Percentiles rank a stretch among this genome's conserved stretches.
phyloP scores from a whole-genome alignment of 108 stramenopile species.

The Skeletonema menzelii region DNA sequence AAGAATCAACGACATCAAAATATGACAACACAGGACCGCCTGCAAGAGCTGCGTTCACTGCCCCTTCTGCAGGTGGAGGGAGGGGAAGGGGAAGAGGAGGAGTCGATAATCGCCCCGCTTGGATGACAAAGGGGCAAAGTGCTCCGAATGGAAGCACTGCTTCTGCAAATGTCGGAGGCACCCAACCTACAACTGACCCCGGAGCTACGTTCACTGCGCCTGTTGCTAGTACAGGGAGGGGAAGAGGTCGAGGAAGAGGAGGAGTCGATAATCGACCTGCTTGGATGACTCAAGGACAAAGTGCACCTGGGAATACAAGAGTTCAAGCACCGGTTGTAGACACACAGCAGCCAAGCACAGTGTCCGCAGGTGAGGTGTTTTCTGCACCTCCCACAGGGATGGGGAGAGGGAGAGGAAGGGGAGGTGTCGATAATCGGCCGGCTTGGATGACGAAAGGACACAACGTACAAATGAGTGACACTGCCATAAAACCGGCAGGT shows the following conservation, averaged over 20 bases:
- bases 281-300: neutral
- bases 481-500: neutral
- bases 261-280: slow-evolving; percentile 3
- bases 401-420: neutral
- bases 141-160: neutral
- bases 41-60: neutral
- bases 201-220: neutral
- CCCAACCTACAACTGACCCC: neutral
- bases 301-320: neutral
- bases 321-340: neutral
- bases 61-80: neutral
- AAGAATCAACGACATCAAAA: neutral
- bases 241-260: slow-evolving; percentile 10
- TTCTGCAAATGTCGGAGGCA: neutral
- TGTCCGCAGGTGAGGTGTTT: neutral
- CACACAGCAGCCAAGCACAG: neutral
- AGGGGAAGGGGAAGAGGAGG: neutral
- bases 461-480: neutral
- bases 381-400: neutral
- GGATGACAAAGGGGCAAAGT: neutral
- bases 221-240: neutral
- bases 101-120: neutral
- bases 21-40: neutral
- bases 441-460: slow-evolving; percentile 3
- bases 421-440: neutral